A percentile compares a stretch with the other conserved stretches of the same genome.
Evolutionary conservation across 192 early-diverging fungal species (phyloP).

Genomic region (Podila clonocystis): DNA sequence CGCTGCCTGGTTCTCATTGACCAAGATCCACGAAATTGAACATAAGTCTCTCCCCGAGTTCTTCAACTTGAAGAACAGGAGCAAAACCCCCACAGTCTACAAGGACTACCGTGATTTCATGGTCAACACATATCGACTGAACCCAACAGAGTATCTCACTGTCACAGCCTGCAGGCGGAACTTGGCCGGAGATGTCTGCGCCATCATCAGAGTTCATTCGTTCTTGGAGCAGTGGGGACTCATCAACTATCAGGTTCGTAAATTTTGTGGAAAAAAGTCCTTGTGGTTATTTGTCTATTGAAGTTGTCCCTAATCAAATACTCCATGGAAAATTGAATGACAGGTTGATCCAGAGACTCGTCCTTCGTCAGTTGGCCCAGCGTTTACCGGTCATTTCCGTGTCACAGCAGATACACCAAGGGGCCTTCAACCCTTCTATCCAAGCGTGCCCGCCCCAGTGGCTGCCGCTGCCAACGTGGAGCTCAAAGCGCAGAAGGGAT

Average conservation of each 20-base stretch:
- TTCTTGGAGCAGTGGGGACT: slow-evolving; percentile 99
- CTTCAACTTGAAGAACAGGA: slow-evolving; percentile 91
- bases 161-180: slow-evolving; percentile 98
- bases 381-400: slow-evolving; percentile 97
- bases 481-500: slow-evolving; percentile 30
- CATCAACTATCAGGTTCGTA: slow-evolving; percentile 94
- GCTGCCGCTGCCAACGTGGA: slow-evolving; percentile 25
- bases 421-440: slow-evolving; percentile 90
- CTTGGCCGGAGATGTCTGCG: slow-evolving; percentile 98
- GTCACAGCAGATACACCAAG: slow-evolving; percentile 90
- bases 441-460: slow-evolving; percentile 45
- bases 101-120: slow-evolving; percentile 98
- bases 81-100: slow-evolving; percentile 93
- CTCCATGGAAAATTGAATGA: background rate
- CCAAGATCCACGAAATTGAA: slow-evolving; percentile 87
- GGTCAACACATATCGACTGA: slow-evolving; percentile 96
- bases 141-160: slow-evolving; percentile 95
- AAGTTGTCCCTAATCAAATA: background rate
- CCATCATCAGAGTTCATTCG: slow-evolving; percentile 98
- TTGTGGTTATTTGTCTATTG: background rate
- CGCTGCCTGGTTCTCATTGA: slow-evolving; percentile 92
- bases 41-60: slow-evolving; percentile 93
- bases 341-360: slow-evolving; percentile 92
- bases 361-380: slow-evolving; percentile 92
- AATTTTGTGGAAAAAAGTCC: background rate